Evolutionary conservation across 257 asterid species (phyloP).

Genomic region (Solanum sejunctum): DNA sequence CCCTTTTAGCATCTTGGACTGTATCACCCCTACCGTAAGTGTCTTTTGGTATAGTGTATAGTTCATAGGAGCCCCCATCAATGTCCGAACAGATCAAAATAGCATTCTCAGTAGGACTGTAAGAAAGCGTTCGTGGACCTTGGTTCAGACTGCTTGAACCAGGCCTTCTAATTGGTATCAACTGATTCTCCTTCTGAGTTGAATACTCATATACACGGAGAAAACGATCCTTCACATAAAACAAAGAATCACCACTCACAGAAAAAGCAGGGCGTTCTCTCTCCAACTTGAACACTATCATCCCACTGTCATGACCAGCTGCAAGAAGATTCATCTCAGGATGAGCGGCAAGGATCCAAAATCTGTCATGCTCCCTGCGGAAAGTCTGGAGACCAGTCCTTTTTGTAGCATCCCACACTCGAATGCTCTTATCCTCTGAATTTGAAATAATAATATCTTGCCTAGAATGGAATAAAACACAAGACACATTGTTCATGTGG

Average conservation of each 20-base stretch:
- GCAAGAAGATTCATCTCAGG: slow-evolving; percentile 99
- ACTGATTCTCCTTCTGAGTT: slow-evolving; percentile 76
- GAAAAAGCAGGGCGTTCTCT: slow-evolving; percentile 97
- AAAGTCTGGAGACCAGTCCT: slow-evolving; percentile 96
- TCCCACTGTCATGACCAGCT: slow-evolving; percentile 98
- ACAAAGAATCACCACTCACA: slow-evolving; percentile 65
- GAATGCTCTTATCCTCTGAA: slow-evolving; percentile 94
- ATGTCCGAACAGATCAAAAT: slow-evolving; percentile 74
- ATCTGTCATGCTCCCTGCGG: slow-evolving; percentile 96
- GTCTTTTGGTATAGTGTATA: slow-evolving; percentile 71
- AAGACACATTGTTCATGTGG: slow-evolving; percentile 95
- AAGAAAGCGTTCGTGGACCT: slow-evolving; percentile 75
- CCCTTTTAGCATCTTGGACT: slow-evolving; percentile 86
- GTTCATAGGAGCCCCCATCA: slow-evolving; percentile 94
- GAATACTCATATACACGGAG: slow-evolving; percentile 76
- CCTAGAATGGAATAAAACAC: slow-evolving; percentile 73
- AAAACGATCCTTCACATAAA: slow-evolving; percentile 80
- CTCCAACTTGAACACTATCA: slow-evolving; percentile 94
- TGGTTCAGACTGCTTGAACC: slow-evolving; percentile 82
- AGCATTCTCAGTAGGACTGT: slow-evolving; percentile 92
- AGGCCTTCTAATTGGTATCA: slow-evolving; percentile 86
- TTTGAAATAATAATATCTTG: slow-evolving; percentile 93
- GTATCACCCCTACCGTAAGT: slow-evolving; percentile 72
- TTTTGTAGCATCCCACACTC: slow-evolving; percentile 99
- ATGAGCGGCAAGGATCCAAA: slow-evolving; percentile 93